Evolutionary conservation across 148 eudicot species (phyloP).

Genomic region (Fagopyrum tataricum): DNA sequence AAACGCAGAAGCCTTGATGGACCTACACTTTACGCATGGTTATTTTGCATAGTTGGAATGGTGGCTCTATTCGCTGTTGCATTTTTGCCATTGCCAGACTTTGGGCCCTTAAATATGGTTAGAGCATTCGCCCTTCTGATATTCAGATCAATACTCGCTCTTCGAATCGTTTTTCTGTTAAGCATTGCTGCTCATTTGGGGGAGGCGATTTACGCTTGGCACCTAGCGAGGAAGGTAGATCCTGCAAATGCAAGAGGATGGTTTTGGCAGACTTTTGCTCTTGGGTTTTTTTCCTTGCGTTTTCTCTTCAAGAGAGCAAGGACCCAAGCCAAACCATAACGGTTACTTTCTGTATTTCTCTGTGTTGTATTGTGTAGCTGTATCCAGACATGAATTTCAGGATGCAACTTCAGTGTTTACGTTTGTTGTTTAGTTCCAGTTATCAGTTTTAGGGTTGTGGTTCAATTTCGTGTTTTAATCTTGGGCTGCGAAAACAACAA

Average conservation of each 20-base stretch:
- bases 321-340: neutral
- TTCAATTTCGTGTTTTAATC: too few relatives aligned
- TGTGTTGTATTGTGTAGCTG: too few relatives aligned
- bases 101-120: slow-evolving; percentile 43
- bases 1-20: slow-evolving; percentile 64
- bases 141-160: slow-evolving; percentile 35
- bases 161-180: slow-evolving; percentile 28
- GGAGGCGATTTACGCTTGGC: slow-evolving; percentile 76
- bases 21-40: slow-evolving; percentile 69
- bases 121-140: slow-evolving; percentile 41
- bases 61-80: slow-evolving; percentile 43
- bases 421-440: too few relatives aligned
- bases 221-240: slow-evolving; percentile 59
- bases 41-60: slow-evolving; percentile 59
- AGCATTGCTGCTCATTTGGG: slow-evolving; percentile 40
- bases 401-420: too few relatives aligned
- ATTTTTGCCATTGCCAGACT: slow-evolving; percentile 58
- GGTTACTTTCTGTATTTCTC: neutral
- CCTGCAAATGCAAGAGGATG: slow-evolving; percentile 70
- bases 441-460: too few relatives aligned
- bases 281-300: slow-evolving; percentile 58
- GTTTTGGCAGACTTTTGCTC: slow-evolving; percentile 66
- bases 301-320: slow-evolving; percentile 53
- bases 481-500: too few relatives aligned
- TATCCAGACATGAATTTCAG: too few relatives aligned